Evolutionary conservation across 768 basidiomycete genomes (phyloP).

Genomic region (Suillus sp.): DNA sequence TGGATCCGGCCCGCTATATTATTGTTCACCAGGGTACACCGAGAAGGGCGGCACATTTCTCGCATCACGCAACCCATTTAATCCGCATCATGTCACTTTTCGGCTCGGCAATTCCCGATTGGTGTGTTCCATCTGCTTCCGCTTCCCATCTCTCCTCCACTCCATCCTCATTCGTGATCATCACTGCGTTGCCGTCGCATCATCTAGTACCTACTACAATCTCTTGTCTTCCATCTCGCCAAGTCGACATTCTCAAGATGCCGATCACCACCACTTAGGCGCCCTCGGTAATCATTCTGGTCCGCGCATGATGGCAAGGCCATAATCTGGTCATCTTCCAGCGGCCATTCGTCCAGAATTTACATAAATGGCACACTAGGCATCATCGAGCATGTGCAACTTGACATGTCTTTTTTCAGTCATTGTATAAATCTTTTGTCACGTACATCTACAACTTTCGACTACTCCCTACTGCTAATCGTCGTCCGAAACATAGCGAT

Average conservation of each 20-base stretch:
- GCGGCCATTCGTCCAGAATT: neutral
- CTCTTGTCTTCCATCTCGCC: neutral
- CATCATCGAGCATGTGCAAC: constrained; percentile 1
- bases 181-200: neutral
- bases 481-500: neutral
- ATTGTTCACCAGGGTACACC: neutral
- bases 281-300: neutral
- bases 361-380: neutral
- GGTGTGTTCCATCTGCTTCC: neutral
- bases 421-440: neutral
- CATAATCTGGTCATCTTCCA: no score
- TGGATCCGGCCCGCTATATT: no score
- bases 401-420: neutral
- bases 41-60: neutral
- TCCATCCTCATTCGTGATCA: no score
- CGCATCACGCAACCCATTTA: neutral
- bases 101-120: neutral
- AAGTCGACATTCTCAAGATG: neutral
- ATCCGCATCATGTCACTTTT: constrained; percentile 6
- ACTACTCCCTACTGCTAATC: no score
- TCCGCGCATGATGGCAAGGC: neutral
- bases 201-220: neutral
- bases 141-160: neutral
- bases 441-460: no score
- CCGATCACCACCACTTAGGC: neutral